These are phyloP conservation scores for Aspergillus tamarii DNA, from an alignment of 2,329 filamentous ascomycete genomes.

Conservation along the genomic window DNA sequence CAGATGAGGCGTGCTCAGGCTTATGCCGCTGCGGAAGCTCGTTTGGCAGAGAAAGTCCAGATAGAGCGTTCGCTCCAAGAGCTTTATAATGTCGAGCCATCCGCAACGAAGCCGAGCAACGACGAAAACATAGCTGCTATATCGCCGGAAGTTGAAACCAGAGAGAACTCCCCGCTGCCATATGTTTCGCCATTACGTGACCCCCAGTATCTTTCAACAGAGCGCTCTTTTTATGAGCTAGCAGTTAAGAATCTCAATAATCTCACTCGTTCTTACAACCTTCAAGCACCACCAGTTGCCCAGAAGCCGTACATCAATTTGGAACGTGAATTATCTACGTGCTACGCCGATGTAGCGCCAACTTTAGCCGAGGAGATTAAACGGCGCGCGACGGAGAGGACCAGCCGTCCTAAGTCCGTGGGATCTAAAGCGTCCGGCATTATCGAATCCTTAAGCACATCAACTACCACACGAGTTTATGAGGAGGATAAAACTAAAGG, in stretches of 20 bases:
- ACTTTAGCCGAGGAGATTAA: conserved; percentile 72
- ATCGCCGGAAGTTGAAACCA: background rate
- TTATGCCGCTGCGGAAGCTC: conserved; percentile 74
- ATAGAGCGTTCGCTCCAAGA: conserved; percentile 30
- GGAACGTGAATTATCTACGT: conserved; percentile 76
- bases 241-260: conserved; percentile 77
- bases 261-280: conserved; percentile 84
- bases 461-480: conserved; percentile 61
- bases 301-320: conserved; percentile 91
- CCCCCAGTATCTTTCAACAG: conserved; percentile 70
- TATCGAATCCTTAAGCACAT: conserved; percentile 62
- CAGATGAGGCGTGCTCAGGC: conserved; percentile 73
- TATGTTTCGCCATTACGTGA: conserved; percentile 73
- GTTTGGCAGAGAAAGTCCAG: conserved; percentile 30
- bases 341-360: conserved; percentile 85
- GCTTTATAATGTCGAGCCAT: conserved; percentile 8
- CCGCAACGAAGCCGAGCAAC: conserved; percentile 25
- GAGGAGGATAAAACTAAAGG: conserved; percentile 71
- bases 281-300: conserved; percentile 88
- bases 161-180: conserved; percentile 32
- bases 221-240: conserved; percentile 74
- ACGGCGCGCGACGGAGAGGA: conserved; percentile 61
- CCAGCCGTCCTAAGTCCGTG: conserved; percentile 40
- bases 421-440: conserved; percentile 52
- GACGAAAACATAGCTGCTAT: conserved; percentile 29